A percentile compares a stretch with the other conserved stretches of the same genome.
phyloP scores from a whole-genome alignment of 2,329 filamentous ascomycete species.

The Helicocarpus griseus region DNA sequence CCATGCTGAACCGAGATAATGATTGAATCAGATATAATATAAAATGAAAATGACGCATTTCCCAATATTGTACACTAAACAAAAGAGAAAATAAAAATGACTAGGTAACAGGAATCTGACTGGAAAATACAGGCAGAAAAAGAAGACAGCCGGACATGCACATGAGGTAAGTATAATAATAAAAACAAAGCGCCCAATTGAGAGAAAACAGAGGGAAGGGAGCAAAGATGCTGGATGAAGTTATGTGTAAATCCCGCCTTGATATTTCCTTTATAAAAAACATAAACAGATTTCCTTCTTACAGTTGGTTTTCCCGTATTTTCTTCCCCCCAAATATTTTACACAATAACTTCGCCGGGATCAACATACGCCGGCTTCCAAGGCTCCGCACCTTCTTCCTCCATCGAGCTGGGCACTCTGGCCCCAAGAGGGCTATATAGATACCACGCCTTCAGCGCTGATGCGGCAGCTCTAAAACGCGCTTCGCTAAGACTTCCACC shows the following conservation, averaged over 20 bases:
- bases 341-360: slow-evolving; percentile 58
- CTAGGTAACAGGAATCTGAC: not conserved
- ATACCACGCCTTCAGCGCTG: slow-evolving; percentile 89
- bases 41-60: not conserved
- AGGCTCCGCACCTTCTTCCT: slow-evolving; percentile 49
- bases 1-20: not conserved
- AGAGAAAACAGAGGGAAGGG: not conserved
- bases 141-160: not conserved
- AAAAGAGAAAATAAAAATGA: not conserved
- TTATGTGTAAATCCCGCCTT: slow-evolving; percentile 1
- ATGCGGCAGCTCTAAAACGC: slow-evolving; percentile 68
- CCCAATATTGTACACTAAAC: slow-evolving; percentile 3
- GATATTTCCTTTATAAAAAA: slow-evolving; percentile 1
- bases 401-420: slow-evolving; percentile 60
- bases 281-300: not conserved
- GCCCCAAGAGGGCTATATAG: slow-evolving; percentile 71
- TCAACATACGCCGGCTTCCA: slow-evolving; percentile 63
- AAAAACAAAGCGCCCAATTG: not conserved
- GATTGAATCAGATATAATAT: not conserved
- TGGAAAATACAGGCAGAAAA: not conserved
- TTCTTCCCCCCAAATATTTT: slow-evolving; percentile 15
- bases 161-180: not conserved
- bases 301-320: slow-evolving; percentile 7
- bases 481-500: slow-evolving; percentile 70
- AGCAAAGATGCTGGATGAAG: not conserved